Conservation (phyloP, 495 filamentous ascomycete genomes). For the Penicillium cinerascens region DNA sequence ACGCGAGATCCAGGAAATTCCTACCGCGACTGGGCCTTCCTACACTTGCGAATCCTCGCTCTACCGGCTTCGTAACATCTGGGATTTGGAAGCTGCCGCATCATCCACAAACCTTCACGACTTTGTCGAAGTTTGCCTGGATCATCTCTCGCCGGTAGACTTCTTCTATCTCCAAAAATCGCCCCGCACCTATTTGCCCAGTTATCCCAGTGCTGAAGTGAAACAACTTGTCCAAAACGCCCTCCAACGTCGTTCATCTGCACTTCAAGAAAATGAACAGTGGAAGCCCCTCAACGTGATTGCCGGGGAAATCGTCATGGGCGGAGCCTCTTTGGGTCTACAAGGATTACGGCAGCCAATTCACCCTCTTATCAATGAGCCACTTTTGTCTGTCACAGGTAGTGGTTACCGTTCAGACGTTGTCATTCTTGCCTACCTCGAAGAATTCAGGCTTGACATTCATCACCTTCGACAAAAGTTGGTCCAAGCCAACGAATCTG, state of each 20-base stretch:
- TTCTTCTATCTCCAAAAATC: slow-evolving; percentile 43
- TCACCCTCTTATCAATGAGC: slow-evolving; percentile 45
- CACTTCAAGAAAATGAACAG: slow-evolving; percentile 38
- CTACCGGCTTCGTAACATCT: slow-evolving; percentile 49
- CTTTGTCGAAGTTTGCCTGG: slow-evolving; percentile 42
- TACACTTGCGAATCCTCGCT: slow-evolving; percentile 48
- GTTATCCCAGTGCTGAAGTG: slow-evolving; percentile 15
- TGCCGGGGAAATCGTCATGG: slow-evolving; percentile 25
- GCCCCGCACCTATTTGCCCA: slow-evolving; percentile 16
- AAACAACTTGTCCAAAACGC: slow-evolving; percentile 15
- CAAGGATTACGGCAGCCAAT: slow-evolving; percentile 35
- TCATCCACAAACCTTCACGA: slow-evolving; percentile 15
- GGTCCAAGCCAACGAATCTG: slow-evolving; percentile 34
- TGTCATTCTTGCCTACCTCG: slow-evolving; percentile 34
- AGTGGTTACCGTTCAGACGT: slow-evolving; percentile 22
- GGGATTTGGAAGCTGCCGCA: slow-evolving; percentile 27
- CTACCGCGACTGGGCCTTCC: slow-evolving; percentile 24
- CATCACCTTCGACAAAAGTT: slow-evolving; percentile 37
- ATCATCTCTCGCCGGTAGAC: slow-evolving; percentile 55
- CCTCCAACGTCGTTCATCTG: slow-evolving; percentile 30
- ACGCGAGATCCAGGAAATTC: slow-evolving; percentile 21
- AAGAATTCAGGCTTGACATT: slow-evolving; percentile 38
- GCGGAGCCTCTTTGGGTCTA: slow-evolving; percentile 27
- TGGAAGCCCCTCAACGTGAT: slow-evolving; percentile 33
- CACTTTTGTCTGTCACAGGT: slow-evolving; percentile 31